Conservation (phyloP, 805 yeast species). For the Millerozyma miso region DNA sequence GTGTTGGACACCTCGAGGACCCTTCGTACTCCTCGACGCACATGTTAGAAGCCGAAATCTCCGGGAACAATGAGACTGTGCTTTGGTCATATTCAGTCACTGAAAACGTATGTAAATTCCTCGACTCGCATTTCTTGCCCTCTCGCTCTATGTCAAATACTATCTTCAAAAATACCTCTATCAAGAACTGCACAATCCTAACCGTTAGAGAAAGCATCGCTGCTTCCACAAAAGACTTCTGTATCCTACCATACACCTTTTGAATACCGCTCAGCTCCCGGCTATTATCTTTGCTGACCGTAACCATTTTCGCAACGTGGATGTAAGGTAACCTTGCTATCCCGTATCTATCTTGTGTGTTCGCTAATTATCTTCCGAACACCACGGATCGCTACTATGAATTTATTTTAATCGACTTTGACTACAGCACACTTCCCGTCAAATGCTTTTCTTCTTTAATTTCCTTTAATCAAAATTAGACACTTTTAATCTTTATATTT, state of each 20-base stretch:
- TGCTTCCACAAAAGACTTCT: not conserved
- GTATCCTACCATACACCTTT: not conserved
- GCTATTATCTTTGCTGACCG: not conserved
- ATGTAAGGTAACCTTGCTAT: not conserved
- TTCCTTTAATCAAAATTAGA: too few relatives aligned
- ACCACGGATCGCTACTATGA: not conserved
- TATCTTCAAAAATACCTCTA: not conserved
- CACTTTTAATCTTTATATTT: too few relatives aligned
- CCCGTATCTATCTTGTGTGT: not conserved
- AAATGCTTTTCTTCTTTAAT: too few relatives aligned
- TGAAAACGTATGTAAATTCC: not conserved
- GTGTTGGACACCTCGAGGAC: constrained; percentile 12
- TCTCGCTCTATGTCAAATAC: not conserved
- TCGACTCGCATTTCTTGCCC: not conserved
- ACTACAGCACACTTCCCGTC: too few relatives aligned
- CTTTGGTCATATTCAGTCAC: not conserved
- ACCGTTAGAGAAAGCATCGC: constrained; percentile 1
- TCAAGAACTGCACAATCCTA: not conserved
- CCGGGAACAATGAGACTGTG: constrained; percentile 8
- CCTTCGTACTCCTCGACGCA: constrained; percentile 1
- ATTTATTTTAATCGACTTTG: too few relatives aligned
- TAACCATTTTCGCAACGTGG: not conserved
- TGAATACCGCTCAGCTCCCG: not conserved
- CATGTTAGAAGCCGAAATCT: constrained; percentile 5
- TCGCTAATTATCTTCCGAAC: not conserved